Conservation (phyloP, 495 filamentous ascomycete species). For the Zalerion maritima region DNA sequence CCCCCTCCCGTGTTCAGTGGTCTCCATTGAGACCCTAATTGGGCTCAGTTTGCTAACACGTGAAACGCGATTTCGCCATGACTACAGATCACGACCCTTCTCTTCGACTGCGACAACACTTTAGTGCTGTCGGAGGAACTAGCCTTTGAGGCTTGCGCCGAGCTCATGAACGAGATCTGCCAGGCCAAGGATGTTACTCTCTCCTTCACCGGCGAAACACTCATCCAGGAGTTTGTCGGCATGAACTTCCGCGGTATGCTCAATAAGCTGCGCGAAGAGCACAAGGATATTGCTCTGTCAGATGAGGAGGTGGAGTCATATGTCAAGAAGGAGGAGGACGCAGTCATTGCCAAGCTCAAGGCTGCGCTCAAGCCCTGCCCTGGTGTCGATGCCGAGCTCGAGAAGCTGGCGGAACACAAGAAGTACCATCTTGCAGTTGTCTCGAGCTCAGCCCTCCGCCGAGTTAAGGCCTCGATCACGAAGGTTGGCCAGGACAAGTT, state of each 20-base stretch:
- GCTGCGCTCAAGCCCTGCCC: constrained; percentile 51
- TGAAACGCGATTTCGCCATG: no score
- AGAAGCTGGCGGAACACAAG: constrained; percentile 42
- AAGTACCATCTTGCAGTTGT: constrained; percentile 75
- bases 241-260: constrained; percentile 93
- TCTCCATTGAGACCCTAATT: no score
- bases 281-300: constrained; percentile 52
- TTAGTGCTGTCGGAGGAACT: constrained; percentile 84
- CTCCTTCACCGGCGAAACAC: constrained; percentile 64
- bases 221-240: constrained; percentile 83
- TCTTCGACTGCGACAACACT: constrained; percentile 97
- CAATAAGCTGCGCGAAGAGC: constrained; percentile 55
- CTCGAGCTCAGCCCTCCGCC: constrained; percentile 59
- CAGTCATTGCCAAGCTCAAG: constrained; percentile 73
- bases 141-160: constrained; percentile 88
- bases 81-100: constrained; percentile 66
- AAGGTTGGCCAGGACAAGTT: constrained; percentile 70
- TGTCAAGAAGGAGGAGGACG: constrained; percentile 66
- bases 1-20: no score
- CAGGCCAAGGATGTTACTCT: constrained; percentile 45
- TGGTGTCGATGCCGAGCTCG: constrained; percentile 56
- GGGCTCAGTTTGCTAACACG: no score
- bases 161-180: constrained; percentile 84
- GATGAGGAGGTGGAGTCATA: constrained; percentile 58
- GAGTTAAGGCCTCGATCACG: constrained; percentile 66